Evolutionary conservation across 129 eudicot genomes (phyloP).

Genomic region (Saussurea involucrata): DNA sequence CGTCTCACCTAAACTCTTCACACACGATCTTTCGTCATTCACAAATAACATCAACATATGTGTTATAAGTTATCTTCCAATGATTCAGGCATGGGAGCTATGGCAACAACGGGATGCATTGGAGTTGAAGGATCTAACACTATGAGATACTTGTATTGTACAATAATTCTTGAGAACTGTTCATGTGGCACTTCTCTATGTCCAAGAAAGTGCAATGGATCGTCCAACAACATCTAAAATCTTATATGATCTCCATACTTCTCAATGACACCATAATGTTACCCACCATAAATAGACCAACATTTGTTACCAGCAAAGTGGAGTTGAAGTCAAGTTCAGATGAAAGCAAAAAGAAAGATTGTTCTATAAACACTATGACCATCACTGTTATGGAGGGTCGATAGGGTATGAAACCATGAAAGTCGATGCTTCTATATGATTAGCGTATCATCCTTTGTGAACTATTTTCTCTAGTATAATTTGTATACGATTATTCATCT

Average conservation of each 20-base stretch:
- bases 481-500: background rate
- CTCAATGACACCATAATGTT: constrained; percentile 22
- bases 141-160: background rate
- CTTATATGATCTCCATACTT: constrained; percentile 38
- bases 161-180: constrained; percentile 25
- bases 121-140: constrained; percentile 30
- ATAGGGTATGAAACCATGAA: background rate
- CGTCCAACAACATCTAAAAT: constrained; percentile 36
- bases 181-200: constrained; percentile 42
- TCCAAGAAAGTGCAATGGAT: constrained; percentile 40
- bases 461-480: background rate
- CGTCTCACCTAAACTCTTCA: no score
- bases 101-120: constrained; percentile 39
- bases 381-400: constrained; percentile 20
- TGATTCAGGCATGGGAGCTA: constrained; percentile 42
- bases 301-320: constrained; percentile 11
- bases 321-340: constrained; percentile 4
- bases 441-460: background rate
- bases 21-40: no score
- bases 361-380: constrained; percentile 12
- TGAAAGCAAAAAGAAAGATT: constrained; percentile 11
- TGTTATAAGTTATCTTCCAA: background rate
- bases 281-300: constrained; percentile 23
- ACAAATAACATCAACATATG: background rate
- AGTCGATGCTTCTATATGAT: background rate